These are phyloP conservation scores for Elsinoe perseae DNA, from an alignment of 2,329 filamentous ascomycete genomes.

Conservation along the genomic window DNA sequence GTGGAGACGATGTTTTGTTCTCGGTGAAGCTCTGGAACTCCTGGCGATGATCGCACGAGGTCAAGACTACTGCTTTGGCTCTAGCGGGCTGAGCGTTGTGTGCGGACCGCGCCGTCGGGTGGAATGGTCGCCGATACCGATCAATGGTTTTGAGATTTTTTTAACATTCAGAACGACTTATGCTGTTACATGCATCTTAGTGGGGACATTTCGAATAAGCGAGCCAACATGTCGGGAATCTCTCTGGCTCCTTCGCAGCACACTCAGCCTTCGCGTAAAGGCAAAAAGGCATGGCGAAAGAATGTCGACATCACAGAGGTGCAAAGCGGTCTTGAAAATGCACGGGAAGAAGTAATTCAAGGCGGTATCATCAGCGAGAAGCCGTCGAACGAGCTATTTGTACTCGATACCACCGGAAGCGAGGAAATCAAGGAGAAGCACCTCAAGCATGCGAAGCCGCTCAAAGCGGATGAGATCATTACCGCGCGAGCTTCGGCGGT, in stretches of 20 bases:
- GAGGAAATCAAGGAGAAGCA: slow-evolving; percentile 56
- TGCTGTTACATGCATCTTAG: not conserved
- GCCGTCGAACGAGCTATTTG: slow-evolving; percentile 73
- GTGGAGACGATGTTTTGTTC: slow-evolving; percentile 5
- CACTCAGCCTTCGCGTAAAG: slow-evolving; percentile 87
- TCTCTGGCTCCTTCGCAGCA: slow-evolving; percentile 65
- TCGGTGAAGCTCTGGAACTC: slow-evolving; percentile 9
- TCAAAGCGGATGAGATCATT: slow-evolving; percentile 90
- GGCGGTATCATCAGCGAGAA: slow-evolving; percentile 85
- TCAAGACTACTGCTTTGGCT: slow-evolving; percentile 7
- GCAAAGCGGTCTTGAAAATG: slow-evolving; percentile 68
- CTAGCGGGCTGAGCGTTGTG: not conserved
- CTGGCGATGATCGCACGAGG: slow-evolving; percentile 5
- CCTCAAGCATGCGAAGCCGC: slow-evolving; percentile 62
- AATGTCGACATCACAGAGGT: slow-evolving; percentile 91
- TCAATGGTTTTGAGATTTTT: slow-evolving; percentile 13
- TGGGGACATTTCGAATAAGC: not conserved
- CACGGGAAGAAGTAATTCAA: slow-evolving; percentile 84
- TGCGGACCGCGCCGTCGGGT: slow-evolving; percentile 4
- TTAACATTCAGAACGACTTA: not conserved
- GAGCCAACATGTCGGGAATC: slow-evolving; percentile 36
- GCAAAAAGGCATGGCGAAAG: slow-evolving; percentile 98
- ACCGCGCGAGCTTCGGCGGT: slow-evolving; percentile 67
- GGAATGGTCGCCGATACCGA: not conserved
- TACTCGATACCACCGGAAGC: slow-evolving; percentile 69